These are phyloP conservation scores for Moesziomyces globuligerus DNA, from an alignment of 1,284 basidiomycete genomes.

Conservation along the genomic window DNA sequence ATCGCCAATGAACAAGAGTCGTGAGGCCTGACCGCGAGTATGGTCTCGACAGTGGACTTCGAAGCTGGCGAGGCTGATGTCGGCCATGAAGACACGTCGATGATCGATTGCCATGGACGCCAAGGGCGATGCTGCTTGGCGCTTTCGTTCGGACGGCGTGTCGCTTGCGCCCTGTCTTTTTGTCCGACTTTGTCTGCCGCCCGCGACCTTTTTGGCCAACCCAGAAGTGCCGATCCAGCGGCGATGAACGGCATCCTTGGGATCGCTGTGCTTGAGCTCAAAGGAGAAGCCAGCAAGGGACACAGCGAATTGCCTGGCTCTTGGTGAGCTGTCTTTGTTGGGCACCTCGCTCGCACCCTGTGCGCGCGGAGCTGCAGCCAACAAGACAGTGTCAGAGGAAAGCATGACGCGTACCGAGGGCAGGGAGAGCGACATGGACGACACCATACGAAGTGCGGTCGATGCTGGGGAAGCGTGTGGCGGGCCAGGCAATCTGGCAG, in stretches of 20 bases:
- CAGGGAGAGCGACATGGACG: conserved; percentile 22
- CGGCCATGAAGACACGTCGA: conserved; percentile 52
- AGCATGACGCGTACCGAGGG: conserved; percentile 33
- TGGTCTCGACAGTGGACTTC: conserved; percentile 33
- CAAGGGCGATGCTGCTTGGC: background rate
- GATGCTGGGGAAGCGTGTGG: conserved; percentile 27
- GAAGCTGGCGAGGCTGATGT: conserved; percentile 34
- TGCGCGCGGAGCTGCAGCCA: conserved; percentile 6
- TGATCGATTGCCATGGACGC: conserved; percentile 38
- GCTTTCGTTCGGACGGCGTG: background rate
- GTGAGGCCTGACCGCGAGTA: conserved; percentile 6
- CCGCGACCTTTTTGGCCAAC: conserved; percentile 1
- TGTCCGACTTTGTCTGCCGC: background rate
- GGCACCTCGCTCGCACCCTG: background rate
- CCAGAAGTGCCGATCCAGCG: conserved; percentile 64
- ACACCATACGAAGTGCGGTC: conserved; percentile 22
- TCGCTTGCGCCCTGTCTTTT: background rate
- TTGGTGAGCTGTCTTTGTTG: background rate
- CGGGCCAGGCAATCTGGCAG: conserved; percentile 36
- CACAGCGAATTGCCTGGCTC: conserved; percentile 20
- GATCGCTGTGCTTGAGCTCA: conserved; percentile 51
- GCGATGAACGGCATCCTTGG: conserved; percentile 51
- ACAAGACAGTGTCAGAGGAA: conserved; percentile 29
- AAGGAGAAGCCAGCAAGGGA: conserved; percentile 42
- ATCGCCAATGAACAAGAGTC: conserved; percentile 40